phyloP scores from a whole-genome alignment of 345 rosid species.

The Brassica napus region Da-Ae NC_063452.1:59525501-59526000 shows the following conservation, averaged over 20 bases:
- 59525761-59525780: constrained; percentile 29
- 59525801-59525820: constrained; percentile 35
- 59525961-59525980: too few species aligned
- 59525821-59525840: constrained; percentile 28
- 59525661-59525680: constrained; percentile 26
- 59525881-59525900: background rate
- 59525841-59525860: constrained; percentile 11
- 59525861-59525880: background rate
- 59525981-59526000: background rate
- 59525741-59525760: constrained; percentile 30
- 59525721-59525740: constrained; percentile 43
- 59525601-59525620: constrained; percentile 14
- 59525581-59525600: background rate
- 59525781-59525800: constrained; percentile 38
- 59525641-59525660: background rate
- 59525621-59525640: background rate
- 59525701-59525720: constrained; percentile 33
- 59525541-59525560: too few species aligned
- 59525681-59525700: constrained; percentile 34
- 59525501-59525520: too few species aligned
- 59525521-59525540: too few species aligned
- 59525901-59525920: background rate
- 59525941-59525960: too few species aligned
- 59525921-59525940: background rate
- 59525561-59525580: background rate